Evolutionary conservation across 2,329 filamentous ascomycete species (phyloP).

Genomic region (Daldinia eschscholtzii): DNA sequence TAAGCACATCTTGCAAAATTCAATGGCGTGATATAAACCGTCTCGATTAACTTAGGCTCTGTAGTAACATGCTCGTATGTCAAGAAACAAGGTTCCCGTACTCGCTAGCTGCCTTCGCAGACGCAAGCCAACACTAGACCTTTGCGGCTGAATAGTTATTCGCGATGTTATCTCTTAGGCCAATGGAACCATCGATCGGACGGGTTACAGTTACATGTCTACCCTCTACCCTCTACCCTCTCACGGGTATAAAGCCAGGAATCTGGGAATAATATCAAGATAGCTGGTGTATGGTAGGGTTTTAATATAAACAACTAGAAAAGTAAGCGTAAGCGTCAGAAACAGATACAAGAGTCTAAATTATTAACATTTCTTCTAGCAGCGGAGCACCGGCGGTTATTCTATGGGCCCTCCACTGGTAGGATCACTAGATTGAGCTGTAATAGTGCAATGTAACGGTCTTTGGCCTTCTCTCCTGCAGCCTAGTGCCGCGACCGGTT

Average conservation of each 20-base stretch:
- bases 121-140: conserved; percentile 18
- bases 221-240: conserved; percentile 31
- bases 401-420: conserved; percentile 20
- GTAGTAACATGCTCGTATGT: conserved; percentile 1
- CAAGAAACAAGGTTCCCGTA: conserved; percentile 9
- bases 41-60: conserved; percentile 6
- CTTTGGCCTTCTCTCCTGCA: conserved; percentile 31
- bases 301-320: conserved; percentile 18
- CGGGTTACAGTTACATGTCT: conserved; percentile 38
- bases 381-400: conserved; percentile 25
- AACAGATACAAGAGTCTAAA: conserved; percentile 10
- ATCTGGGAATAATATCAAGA: conserved; percentile 30
- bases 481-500: conserved; percentile 36
- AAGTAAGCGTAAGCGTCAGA: conserved; percentile 5
- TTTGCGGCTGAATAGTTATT: conserved; percentile 36
- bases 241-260: conserved; percentile 36
- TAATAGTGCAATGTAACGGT: conserved; percentile 35
- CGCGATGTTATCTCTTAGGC: conserved; percentile 25
- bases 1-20: conserved; percentile 11
- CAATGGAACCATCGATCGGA: conserved; percentile 38
- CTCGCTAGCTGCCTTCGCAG: conserved; percentile 5
- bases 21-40: conserved; percentile 13
- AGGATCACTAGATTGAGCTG: conserved; percentile 33
- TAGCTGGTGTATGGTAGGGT: conserved; percentile 3
- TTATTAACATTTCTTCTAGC: conserved; percentile 10